Conservation (phyloP, 2,329 filamentous ascomycete genomes). For the Aspergillus transmontanensis region DNA sequence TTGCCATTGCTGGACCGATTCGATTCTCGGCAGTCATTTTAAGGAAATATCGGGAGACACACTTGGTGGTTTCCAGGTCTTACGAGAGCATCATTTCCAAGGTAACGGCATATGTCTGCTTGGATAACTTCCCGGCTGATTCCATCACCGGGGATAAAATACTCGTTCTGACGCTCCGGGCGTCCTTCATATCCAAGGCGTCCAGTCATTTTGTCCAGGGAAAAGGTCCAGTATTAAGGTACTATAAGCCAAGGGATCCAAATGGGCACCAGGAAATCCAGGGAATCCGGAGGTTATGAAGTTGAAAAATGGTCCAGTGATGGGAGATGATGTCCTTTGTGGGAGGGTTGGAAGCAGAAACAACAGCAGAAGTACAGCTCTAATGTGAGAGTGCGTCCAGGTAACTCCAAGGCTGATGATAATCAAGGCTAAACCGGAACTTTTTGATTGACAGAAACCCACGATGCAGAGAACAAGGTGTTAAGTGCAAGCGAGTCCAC, state of each 20-base stretch:
- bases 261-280: conserved; percentile 29
- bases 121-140: conserved; percentile 85
- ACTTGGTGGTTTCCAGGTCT: conserved; percentile 75
- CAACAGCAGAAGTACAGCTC: conserved; percentile 27
- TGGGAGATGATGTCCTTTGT: conserved; percentile 18
- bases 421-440: conserved; percentile 22
- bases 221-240: conserved; percentile 27
- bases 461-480: conserved; percentile 21
- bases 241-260: conserved; percentile 29
- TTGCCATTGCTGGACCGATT: conserved; percentile 3
- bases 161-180: conserved; percentile 65
- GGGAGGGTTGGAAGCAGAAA: conserved; percentile 23
- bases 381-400: conserved; percentile 27
- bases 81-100: conserved; percentile 80
- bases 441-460: conserved; percentile 19
- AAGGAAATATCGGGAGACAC: conserved; percentile 39
- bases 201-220: conserved; percentile 43
- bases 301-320: conserved; percentile 22
- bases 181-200: conserved; percentile 36
- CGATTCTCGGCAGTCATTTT: conserved; percentile 1
- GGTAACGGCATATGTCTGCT: conserved; percentile 79
- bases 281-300: conserved; percentile 14
- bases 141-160: conserved; percentile 77
- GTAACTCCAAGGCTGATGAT: conserved; percentile 25
- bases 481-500: conserved; percentile 13